Base-by-base conservation (phyloP, 1,139 yeast species). In the Kodamaea sp. region DNA sequence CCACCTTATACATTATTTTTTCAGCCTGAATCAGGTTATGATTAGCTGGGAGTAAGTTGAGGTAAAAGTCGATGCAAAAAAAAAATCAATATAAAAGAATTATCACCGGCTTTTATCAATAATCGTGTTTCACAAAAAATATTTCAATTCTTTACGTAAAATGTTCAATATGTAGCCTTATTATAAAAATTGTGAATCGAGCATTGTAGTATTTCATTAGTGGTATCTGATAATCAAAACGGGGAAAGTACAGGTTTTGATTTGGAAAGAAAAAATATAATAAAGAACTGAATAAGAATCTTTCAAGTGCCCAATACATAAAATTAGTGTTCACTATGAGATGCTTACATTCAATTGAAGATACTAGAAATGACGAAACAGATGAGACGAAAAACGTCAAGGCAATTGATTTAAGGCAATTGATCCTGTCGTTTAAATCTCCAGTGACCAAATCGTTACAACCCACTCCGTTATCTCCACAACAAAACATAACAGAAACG, bases 1-100 rank as follows among this genome's bases (percentile, higher is more conserved):
- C 20, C 39, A 4, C 47, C 37, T 10, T 41, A 41, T 31, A 41
- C 48, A 6, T 27, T 35, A 25, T 45, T 31, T 27, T 45, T 39
- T 28, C 43, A 38, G 26, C 37, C 45, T 4, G 40, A 42, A 9
- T 24, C 37, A 5, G 42, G 34, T 5, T 38, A 23, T 11, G 32
- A 39, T 3, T 15, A 15, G 20, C 4, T 15, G 20, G 20, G 20
- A n/a, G 4, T 15, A 15, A 15, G 20, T 15, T 15, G 20, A 4
- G 20, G 20, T 15, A 15, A 15, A 15, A 15, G 20, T 15, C 20
- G 20, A 15, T 15, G 4, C 4, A 15, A 15, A 15, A 15, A 15
- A 15, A 15, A 15, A 15, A 15, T 15, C 4, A n/a, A n/a, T 15
- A 15, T 15, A 4, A 15, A 15, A 15, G 20, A 3, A 15, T 4